Base-by-base conservation (phyloP, 768 basidiomycete species). In the Rhizopogon vesiculosus region DNA sequence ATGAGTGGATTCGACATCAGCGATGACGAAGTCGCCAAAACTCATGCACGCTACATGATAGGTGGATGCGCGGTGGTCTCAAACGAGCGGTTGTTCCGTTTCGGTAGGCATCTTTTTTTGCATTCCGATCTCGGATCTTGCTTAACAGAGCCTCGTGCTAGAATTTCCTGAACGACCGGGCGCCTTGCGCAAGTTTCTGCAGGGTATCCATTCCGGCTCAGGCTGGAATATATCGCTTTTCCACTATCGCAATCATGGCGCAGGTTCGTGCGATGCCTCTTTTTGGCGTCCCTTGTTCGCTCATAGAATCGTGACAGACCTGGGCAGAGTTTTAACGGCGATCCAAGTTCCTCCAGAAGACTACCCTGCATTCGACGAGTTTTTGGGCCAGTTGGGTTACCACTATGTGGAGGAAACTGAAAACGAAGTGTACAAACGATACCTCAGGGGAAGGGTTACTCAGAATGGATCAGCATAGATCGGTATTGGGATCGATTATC, bases 241-340 rank as follows among this genome's bases (percentile, higher is more conserved):
- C 76, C 97, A 99, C 69, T 99, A 99, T 71, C 82, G 97, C 54
- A 98, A 98, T 68, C 96, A 98, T 57, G 97, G 97, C 31, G 93
- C 89, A 66, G 95, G 95, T 92, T 61, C 56, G 87, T 77, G 33
- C 31, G 38, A 51, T 43, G 16, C 33, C 33, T 39, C 55, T 43
- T 43, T 55, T 38, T 12, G 8, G 19, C 19, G 13, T 51, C 48
- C 29, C 9, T 51, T 16, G 22, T 48, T 43, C 10, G n/a, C 52
- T 51, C 12, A 41, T 41, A 18, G 58, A 16, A 57, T 7, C 38
- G 46, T 33, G n/a, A 7, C 60, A 96, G 96, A 98, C 67, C 75
- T 98, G 28, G 93, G 93, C 25, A 96, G 87, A 69, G 90, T 99
- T 3, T 74, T 99, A 49, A 91, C 94, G 3, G 97, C 93, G 2